Evolutionary conservation across 164 flowering plant genomes (phyloP).

Genomic region (Magnolia kwangsiensis): DNA sequence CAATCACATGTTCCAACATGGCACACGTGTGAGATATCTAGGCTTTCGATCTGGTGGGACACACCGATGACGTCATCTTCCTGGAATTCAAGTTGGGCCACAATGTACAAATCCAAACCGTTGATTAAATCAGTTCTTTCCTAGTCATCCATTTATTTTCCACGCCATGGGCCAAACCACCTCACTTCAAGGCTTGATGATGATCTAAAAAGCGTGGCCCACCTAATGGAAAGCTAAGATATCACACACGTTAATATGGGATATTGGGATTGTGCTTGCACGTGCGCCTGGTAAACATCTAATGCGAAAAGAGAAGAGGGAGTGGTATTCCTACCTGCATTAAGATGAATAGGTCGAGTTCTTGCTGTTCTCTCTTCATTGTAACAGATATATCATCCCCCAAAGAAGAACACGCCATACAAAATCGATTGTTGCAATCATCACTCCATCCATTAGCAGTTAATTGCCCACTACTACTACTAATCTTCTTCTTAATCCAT

Average conservation of each 20-base stretch:
- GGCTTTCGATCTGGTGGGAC: no score
- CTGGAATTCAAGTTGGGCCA: no score
- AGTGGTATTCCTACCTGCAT: constrained; percentile 5
- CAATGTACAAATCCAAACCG: no score
- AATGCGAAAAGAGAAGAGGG: not conserved
- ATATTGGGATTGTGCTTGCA: not conserved
- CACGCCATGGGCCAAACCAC: no score
- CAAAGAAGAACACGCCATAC: not conserved
- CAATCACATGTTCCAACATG: no score
- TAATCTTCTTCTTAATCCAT: not conserved
- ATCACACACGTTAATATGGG: not conserved
- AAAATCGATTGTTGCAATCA: not conserved
- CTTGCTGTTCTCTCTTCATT: constrained; percentile 7
- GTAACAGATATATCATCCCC: constrained; percentile 1
- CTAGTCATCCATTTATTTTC: no score
- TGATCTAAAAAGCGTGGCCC: not conserved
- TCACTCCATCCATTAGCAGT: not conserved
- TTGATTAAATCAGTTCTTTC: no score
- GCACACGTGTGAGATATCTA: no score
- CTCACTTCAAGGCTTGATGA: no score
- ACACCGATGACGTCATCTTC: no score
- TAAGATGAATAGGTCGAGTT: constrained; percentile 6
- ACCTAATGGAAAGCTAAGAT: not conserved
- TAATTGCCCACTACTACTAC: not conserved
- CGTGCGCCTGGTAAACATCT: not conserved